Conservation (phyloP, 768 basidiomycete genomes). For the Xerocomus brunneocitrinus region DNA sequence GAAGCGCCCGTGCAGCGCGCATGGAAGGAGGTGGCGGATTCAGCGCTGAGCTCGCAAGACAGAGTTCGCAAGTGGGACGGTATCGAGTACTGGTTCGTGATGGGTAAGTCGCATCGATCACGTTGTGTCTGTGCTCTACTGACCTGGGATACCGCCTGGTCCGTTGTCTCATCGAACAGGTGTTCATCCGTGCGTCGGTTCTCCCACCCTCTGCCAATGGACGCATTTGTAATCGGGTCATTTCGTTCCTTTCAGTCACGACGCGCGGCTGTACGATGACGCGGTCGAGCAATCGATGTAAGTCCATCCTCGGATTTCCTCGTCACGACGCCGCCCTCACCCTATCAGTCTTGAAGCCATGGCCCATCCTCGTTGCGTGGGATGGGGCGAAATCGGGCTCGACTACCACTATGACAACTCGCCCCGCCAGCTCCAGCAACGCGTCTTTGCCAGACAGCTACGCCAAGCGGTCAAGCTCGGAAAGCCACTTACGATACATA, state of each 20-base stretch:
- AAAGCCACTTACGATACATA: constrained; percentile 84
- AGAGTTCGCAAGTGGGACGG: constrained; percentile 66
- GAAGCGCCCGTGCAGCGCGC: constrained; percentile 61
- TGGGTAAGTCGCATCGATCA: constrained; percentile 44
- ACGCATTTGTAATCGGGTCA: background rate
- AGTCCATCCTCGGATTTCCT: constrained; percentile 19
- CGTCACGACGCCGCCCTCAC: background rate
- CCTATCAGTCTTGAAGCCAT: constrained; percentile 63
- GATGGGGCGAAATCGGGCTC: constrained; percentile 85
- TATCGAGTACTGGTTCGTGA: constrained; percentile 77
- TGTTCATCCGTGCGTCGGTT: constrained; percentile 60
- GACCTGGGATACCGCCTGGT: background rate
- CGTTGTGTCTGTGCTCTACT: background rate
- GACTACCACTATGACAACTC: constrained; percentile 84
- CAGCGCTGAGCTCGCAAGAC: constrained; percentile 50
- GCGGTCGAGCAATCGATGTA: constrained; percentile 66
- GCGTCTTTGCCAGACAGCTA: constrained; percentile 65
- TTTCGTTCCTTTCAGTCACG: constrained; percentile 44
- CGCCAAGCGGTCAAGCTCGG: constrained; percentile 58
- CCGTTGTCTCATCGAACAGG: constrained; percentile 28
- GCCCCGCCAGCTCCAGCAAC: constrained; percentile 62
- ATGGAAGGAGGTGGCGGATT: constrained; percentile 75
- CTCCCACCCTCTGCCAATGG: background rate
- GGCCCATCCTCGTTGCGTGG: constrained; percentile 76
- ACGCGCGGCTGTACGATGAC: constrained; percentile 65